Percentiles rank a stretch among this genome's conserved stretches.
Evolutionary conservation across 805 yeast genomes (phyloP).

Genomic region (Ogataea ramenticola): DNA sequence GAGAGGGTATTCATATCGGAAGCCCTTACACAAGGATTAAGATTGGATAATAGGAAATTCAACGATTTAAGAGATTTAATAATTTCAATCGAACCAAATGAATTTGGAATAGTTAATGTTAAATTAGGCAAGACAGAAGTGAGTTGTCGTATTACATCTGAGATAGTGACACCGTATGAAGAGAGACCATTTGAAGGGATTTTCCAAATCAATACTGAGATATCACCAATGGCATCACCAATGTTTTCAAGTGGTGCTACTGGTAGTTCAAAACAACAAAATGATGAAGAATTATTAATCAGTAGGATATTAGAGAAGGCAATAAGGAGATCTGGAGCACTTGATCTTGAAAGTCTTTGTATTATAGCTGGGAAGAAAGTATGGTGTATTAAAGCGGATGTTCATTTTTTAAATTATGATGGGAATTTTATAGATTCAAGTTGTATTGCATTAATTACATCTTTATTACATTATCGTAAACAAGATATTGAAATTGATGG

Average conservation of each 20-base stretch:
- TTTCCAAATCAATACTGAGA: slow-evolving; percentile 77
- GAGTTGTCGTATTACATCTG: slow-evolving; percentile 67
- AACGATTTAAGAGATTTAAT: slow-evolving; percentile 58
- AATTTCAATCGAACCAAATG: slow-evolving; percentile 53
- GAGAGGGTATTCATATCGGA: slow-evolving; percentile 58
- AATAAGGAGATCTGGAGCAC: slow-evolving; percentile 80
- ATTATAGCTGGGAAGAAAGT: slow-evolving; percentile 86
- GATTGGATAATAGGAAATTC: slow-evolving; percentile 65
- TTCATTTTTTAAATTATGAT: slow-evolving; percentile 82
- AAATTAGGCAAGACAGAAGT: slow-evolving; percentile 69
- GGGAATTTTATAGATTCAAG: slow-evolving; percentile 91
- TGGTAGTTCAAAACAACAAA: slow-evolving; percentile 27
- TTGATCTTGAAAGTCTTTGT: slow-evolving; percentile 86
- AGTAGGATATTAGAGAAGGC: slow-evolving; percentile 87
- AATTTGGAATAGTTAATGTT: slow-evolving; percentile 78
- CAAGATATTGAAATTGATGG: slow-evolving; percentile 76
- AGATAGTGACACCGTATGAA: slow-evolving; percentile 72
- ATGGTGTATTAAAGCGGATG: slow-evolving; percentile 87
- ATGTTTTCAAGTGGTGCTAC: slow-evolving; percentile 62
- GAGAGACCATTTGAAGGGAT: slow-evolving; percentile 93
- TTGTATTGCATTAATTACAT: slow-evolving; percentile 85
- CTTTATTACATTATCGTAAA: slow-evolving; percentile 70
- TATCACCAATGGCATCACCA: slow-evolving; percentile 85
- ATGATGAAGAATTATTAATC: slow-evolving; percentile 77
- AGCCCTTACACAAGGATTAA: slow-evolving; percentile 51